These are phyloP conservation scores for Tirmania nivea DNA, from an alignment of 495 filamentous ascomycete genomes.

Conservation along the genomic window DNA sequence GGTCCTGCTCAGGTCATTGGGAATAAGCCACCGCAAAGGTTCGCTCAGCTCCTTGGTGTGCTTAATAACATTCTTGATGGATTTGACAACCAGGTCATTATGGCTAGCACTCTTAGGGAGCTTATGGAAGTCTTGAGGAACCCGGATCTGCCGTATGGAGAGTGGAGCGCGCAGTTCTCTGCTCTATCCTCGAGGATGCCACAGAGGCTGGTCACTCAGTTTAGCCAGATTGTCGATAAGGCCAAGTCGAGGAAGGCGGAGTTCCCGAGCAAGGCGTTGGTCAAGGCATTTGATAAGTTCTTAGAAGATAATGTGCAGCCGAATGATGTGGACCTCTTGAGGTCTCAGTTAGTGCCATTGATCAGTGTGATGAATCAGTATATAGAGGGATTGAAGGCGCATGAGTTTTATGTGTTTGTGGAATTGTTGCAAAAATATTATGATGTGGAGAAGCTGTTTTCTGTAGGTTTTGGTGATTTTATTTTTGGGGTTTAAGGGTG, in stretches of 20 bases:
- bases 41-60: slow-evolving; percentile 51
- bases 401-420: slow-evolving; percentile 70
- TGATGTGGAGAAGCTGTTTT: slow-evolving; percentile 68
- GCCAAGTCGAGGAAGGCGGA: slow-evolving; percentile 54
- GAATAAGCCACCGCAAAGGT: slow-evolving; percentile 78
- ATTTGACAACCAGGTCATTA: slow-evolving; percentile 94
- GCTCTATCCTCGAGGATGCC: slow-evolving; percentile 93
- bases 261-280: slow-evolving; percentile 77
- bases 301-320: slow-evolving; percentile 63
- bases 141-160: slow-evolving; percentile 79
- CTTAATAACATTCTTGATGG: slow-evolving; percentile 78
- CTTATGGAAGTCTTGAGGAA: slow-evolving; percentile 75
- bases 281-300: slow-evolving; percentile 68
- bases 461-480: slow-evolving; percentile 17
- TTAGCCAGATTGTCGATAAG: slow-evolving; percentile 67
- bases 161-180: slow-evolving; percentile 87
- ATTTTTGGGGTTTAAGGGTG: background rate
- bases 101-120: slow-evolving; percentile 71
- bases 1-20: slow-evolving; percentile 71
- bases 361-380: slow-evolving; percentile 64
- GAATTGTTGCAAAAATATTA: slow-evolving; percentile 58
- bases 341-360: slow-evolving; percentile 53
- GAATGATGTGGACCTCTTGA: slow-evolving; percentile 44
- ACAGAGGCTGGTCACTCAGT: slow-evolving; percentile 60
- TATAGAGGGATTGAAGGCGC: slow-evolving; percentile 66